These are phyloP conservation scores for Aspergillus amoenus DNA, from an alignment of 2,329 filamentous ascomycete species.

Conservation along the genomic window DNA sequence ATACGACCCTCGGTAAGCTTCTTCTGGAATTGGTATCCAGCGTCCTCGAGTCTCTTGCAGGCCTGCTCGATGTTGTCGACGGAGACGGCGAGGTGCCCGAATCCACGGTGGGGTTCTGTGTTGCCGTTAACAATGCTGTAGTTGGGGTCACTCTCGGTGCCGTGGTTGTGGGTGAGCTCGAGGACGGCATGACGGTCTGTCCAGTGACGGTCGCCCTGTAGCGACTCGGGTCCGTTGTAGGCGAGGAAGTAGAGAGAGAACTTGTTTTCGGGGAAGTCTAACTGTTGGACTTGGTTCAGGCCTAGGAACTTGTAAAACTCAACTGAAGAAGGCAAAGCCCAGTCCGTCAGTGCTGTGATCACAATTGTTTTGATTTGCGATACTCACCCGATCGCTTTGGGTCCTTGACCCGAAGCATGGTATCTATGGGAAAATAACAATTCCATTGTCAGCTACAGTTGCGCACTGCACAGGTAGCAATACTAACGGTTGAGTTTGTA, in stretches of 20 bases:
- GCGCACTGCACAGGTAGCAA: neutral
- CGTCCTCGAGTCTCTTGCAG: slow-evolving; percentile 84
- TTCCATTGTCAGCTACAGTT: slow-evolving; percentile 18
- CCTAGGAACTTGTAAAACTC: slow-evolving; percentile 94
- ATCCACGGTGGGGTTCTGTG: slow-evolving; percentile 77
- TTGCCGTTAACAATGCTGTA: slow-evolving; percentile 89
- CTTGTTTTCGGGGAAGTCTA: slow-evolving; percentile 80
- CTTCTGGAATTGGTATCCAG: slow-evolving; percentile 93
- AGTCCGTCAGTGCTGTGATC: neutral
- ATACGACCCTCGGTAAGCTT: slow-evolving; percentile 85
- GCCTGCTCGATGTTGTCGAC: slow-evolving; percentile 85
- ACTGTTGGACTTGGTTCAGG: slow-evolving; percentile 77
- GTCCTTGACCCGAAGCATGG: slow-evolving; percentile 91
- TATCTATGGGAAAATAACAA: slow-evolving; percentile 29
- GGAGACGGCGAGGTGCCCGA: slow-evolving; percentile 82
- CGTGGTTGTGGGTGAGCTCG: slow-evolving; percentile 82
- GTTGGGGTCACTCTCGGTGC: slow-evolving; percentile 78
- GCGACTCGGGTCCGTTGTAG: slow-evolving; percentile 74
- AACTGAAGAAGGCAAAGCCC: slow-evolving; percentile 50
- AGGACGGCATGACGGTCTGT: slow-evolving; percentile 84
- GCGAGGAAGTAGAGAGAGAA: slow-evolving; percentile 96
- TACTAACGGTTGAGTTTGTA: slow-evolving; percentile 66
- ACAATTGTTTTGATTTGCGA: neutral
- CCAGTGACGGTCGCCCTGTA: slow-evolving; percentile 72
- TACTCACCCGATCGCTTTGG: slow-evolving; percentile 70